Evolutionary conservation across 768 basidiomycete species (phyloP).

Genomic region (Lactarius akahatsu): DNA sequence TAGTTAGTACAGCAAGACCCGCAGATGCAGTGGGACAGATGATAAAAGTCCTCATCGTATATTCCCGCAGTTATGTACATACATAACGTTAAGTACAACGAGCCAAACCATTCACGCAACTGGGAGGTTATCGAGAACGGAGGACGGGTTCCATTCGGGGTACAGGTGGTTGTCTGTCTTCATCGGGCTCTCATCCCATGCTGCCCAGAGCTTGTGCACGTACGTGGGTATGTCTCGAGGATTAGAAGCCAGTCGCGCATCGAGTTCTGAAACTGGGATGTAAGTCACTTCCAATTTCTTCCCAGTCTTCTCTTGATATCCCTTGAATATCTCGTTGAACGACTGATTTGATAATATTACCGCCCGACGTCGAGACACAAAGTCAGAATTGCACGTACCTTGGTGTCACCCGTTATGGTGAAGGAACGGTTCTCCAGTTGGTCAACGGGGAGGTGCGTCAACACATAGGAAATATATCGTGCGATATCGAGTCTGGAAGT

Average conservation of each 20-base stretch:
- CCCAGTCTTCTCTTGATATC: constrained; percentile 23
- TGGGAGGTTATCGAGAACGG: constrained; percentile 18
- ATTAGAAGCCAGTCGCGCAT: constrained; percentile 18
- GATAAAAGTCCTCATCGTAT: not conserved
- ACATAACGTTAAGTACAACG: not conserved
- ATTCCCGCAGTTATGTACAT: not conserved
- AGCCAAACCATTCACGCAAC: not conserved
- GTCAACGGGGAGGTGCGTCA: constrained; percentile 15
- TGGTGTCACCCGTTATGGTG: constrained; percentile 4
- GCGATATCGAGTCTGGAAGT: constrained; percentile 14
- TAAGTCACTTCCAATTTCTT: constrained; percentile 26
- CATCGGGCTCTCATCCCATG: not conserved
- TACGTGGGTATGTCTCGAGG: constrained; percentile 5
- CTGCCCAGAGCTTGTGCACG: constrained; percentile 1
- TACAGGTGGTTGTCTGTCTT: constrained; percentile 22
- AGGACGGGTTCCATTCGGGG: constrained; percentile 30
- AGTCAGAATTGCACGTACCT: constrained; percentile 4
- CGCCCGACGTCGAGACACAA: not conserved
- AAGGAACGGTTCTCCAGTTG: not conserved
- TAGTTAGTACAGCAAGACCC: too few relatives aligned
- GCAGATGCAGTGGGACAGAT: too few relatives aligned
- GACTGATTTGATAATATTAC: constrained; percentile 8
- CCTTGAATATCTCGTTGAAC: constrained; percentile 25
- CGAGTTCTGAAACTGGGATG: constrained; percentile 13
- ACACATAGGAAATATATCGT: constrained; percentile 14